A percentile compares a stretch with the other conserved stretches of the same genome.
Conservation (phyloP, 2,329 filamentous ascomycete species). For the Trichoderma semiorbis region DNA sequence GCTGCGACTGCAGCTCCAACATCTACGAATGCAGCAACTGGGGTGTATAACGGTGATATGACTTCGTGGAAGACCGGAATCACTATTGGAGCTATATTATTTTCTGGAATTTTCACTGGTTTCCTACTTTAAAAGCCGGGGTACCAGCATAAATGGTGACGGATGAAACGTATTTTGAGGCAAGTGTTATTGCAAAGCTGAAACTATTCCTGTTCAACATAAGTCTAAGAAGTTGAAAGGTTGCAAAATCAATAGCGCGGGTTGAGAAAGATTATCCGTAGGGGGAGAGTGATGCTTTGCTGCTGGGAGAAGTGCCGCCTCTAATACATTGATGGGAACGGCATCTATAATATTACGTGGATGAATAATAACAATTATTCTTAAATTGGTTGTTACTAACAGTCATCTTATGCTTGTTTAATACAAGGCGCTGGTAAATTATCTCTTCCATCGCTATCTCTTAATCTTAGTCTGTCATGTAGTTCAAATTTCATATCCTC, state of each 20-base stretch:
- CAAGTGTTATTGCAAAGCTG: slow-evolving; percentile 2
- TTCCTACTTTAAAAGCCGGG: background rate
- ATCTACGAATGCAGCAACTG: background rate
- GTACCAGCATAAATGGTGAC: background rate
- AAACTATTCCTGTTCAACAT: background rate
- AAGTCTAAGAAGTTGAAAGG: slow-evolving; percentile 12
- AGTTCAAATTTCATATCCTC: no score
- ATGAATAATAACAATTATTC: no score
- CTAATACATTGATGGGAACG: background rate
- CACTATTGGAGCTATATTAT: background rate
- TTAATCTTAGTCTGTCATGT: no score
- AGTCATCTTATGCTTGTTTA: no score
- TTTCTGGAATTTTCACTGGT: background rate
- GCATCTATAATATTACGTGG: no score
- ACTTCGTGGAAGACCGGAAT: background rate
- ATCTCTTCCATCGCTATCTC: no score
- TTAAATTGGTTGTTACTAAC: no score
- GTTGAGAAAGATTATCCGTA: slow-evolving; percentile 9
- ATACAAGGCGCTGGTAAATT: no score
- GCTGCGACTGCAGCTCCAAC: background rate
- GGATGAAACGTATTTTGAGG: background rate
- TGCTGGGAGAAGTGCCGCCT: background rate
- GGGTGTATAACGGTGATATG: background rate
- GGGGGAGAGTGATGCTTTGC: slow-evolving; percentile 8
- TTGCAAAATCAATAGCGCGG: background rate